Conservation (phyloP, 371 early-diverging fungal species). For the Mucor piriformis region DNA sequence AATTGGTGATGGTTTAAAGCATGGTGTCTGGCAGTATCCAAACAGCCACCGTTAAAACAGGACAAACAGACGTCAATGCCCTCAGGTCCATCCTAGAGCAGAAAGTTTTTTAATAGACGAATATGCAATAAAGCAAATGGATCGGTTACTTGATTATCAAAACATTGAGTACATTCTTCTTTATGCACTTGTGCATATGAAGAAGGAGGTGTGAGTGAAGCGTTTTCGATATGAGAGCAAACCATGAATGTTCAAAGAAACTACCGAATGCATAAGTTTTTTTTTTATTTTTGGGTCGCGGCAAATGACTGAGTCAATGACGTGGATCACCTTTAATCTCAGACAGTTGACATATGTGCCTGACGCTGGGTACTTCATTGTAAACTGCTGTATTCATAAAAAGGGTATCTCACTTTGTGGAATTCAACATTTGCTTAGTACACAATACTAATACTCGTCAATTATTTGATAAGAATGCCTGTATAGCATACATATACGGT, state of each 20-base stretch:
- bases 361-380: too few species aligned
- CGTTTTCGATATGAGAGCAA: conserved; percentile 47
- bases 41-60: conserved; percentile 93
- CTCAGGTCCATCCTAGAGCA: conserved; percentile 58
- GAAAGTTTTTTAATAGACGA: background rate
- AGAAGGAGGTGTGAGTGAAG: conserved; percentile 40
- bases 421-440: too few species aligned
- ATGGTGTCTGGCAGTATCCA: conserved; percentile 65
- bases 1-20: conserved; percentile 73
- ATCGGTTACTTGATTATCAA: conserved; percentile 75
- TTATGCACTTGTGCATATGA: conserved; percentile 75
- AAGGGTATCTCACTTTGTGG: too few species aligned
- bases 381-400: too few species aligned
- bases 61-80: conserved; percentile 93
- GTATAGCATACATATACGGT: too few species aligned
- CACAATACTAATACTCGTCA: too few species aligned
- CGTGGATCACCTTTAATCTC: too few species aligned
- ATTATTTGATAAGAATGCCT: too few species aligned
- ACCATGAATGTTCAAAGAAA: conserved; percentile 26
- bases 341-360: too few species aligned
- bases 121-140: background rate
- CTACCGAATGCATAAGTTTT: background rate
- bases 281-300: background rate
- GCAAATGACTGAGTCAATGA: too few species aligned
- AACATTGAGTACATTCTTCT: conserved; percentile 96